phyloP scores from a whole-genome alignment of 2,329 filamentous ascomycete genomes.

The Fusarium subtropicale region DNA sequence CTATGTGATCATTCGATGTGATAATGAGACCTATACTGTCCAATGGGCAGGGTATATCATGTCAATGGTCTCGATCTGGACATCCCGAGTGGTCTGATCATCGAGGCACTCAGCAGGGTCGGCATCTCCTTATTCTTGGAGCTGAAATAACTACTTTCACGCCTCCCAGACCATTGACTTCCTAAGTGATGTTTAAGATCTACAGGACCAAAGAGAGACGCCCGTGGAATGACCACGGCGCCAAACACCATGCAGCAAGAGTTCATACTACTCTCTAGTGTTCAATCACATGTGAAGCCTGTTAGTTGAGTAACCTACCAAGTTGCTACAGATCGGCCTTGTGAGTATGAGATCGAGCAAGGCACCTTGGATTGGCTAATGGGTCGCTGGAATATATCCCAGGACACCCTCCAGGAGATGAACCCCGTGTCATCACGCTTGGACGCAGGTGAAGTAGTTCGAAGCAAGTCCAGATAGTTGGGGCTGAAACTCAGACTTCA shows the following conservation, averaged over 20 bases:
- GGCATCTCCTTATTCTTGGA: neutral
- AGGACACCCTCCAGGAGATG: neutral
- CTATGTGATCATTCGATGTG: neutral
- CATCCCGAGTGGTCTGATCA: too few species aligned
- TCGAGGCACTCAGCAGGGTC: fast-evolving
- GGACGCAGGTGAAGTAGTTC: neutral
- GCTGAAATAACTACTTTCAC: neutral
- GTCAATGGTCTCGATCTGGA: neutral
- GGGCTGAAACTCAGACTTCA: fast-evolving
- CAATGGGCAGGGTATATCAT: neutral
- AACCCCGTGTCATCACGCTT: neutral
- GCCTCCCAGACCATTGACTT: neutral
- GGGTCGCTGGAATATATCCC: fast-evolving
- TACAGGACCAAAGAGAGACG: neutral
- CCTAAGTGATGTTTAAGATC: neutral
- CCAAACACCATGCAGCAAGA: fast-evolving
- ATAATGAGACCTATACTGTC: neutral
- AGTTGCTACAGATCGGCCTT: neutral
- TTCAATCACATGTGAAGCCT: too few species aligned
- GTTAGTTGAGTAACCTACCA: too few species aligned
- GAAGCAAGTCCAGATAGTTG: fast-evolving
- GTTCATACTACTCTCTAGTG: fast-evolving
- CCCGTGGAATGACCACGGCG: neutral
- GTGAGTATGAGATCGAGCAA: neutral
- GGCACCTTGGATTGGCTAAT: fast-evolving